phyloP scores from a whole-genome alignment of 495 filamentous ascomycete species.

The Neurospora tetraspora region DNA sequence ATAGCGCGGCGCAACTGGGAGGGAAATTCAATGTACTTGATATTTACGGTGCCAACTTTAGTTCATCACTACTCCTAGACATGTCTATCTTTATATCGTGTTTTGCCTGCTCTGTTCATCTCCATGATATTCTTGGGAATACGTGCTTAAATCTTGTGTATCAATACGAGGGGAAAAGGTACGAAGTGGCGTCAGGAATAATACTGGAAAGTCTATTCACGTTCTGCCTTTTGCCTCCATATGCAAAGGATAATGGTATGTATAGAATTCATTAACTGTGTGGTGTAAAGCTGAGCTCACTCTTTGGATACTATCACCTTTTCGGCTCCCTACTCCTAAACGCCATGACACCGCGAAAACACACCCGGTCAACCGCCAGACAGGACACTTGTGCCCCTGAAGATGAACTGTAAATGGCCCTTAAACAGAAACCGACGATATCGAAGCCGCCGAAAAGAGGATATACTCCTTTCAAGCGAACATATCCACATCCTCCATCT shows the following conservation, averaged over 20 bases:
- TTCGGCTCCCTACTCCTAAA: neutral
- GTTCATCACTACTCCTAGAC: neutral
- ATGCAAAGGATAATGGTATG: neutral
- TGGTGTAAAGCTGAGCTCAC: neutral
- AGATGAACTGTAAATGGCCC: neutral
- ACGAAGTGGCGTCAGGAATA: neutral
- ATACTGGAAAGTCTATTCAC: neutral
- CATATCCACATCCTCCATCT: conserved; percentile 38
- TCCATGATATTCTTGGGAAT: neutral
- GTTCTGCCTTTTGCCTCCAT: neutral
- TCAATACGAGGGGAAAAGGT: neutral
- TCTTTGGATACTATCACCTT: neutral
- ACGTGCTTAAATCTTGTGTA: neutral
- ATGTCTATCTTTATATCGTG: neutral
- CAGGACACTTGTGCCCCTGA: neutral
- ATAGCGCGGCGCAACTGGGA: conserved; percentile 20
- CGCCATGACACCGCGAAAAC: neutral
- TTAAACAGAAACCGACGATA: neutral
- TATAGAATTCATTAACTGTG: neutral
- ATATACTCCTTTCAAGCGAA: neutral
- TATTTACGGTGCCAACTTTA: neutral
- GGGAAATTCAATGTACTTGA: neutral
- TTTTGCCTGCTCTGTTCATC: neutral
- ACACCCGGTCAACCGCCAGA: neutral
- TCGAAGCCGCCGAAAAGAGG: neutral